A percentile compares a stretch with the other conserved stretches of the same genome.
Evolutionary conservation across 2,329 filamentous ascomycete species (phyloP).

Genomic region (Anthostomella pinea): DNA sequence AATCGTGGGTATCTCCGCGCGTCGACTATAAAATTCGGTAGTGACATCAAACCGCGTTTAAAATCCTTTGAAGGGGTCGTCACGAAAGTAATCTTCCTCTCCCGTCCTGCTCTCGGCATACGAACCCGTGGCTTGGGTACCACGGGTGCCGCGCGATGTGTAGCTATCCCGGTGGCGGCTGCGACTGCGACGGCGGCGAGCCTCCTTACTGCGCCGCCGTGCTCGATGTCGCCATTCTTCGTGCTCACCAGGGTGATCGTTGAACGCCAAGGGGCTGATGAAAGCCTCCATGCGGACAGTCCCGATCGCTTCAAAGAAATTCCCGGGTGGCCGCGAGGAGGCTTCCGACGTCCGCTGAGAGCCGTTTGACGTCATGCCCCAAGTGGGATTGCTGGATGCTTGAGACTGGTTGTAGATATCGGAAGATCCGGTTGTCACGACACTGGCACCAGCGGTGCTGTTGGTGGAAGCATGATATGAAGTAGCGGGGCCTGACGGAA

Average conservation of each 20-base stretch:
- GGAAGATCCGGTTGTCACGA: constrained; percentile 57
- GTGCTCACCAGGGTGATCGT: constrained; percentile 46
- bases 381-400: constrained; percentile 42
- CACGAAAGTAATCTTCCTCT: constrained; percentile 56
- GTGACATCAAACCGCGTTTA: no score
- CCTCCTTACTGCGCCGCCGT: constrained; percentile 54
- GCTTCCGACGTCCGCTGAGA: constrained; percentile 56
- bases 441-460: constrained; percentile 57
- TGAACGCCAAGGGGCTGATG: constrained; percentile 62
- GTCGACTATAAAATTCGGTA: no score
- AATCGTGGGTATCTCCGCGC: no score
- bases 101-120: constrained; percentile 45
- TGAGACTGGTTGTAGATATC: constrained; percentile 57
- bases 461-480: constrained; percentile 48
- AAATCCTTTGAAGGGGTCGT: constrained; percentile 63
- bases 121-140: constrained; percentile 50
- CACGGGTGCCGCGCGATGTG: constrained; percentile 42
- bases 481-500: constrained; percentile 39
- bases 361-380: constrained; percentile 41
- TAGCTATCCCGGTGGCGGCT: constrained; percentile 54
- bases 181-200: constrained; percentile 50
- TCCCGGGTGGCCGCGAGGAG: constrained; percentile 47
- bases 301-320: constrained; percentile 84
- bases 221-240: constrained; percentile 48
- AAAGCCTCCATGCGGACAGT: constrained; percentile 98